phyloP scores from a whole-genome alignment of 352 stramenopile genomes.

The Hyphochytrium catenoides region DNA sequence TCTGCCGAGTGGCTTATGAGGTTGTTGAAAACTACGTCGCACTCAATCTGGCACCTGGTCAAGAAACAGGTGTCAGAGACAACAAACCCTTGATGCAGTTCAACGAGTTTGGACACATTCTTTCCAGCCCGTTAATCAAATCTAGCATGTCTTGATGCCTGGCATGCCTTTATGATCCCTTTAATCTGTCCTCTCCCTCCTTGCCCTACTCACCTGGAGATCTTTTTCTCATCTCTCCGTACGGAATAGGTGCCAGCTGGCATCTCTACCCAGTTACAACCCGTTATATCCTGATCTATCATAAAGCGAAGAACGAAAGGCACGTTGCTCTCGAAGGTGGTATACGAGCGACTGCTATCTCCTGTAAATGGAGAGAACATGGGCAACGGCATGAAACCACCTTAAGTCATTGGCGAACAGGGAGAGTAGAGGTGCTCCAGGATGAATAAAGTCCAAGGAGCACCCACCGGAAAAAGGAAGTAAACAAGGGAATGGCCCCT shows the following conservation, averaged over 20 bases:
- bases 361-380: slow-evolving; percentile 8
- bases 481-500: no score
- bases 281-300: slow-evolving; percentile 91
- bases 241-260: slow-evolving; percentile 71
- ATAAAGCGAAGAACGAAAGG: slow-evolving; percentile 98
- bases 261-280: slow-evolving; percentile 91
- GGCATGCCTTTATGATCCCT: no score
- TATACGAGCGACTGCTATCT: slow-evolving; percentile 33
- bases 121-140: no score
- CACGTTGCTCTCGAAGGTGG: slow-evolving; percentile 97
- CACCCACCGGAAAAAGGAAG: no score
- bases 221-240: slow-evolving; percentile 30
- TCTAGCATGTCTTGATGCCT: no score
- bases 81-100: neutral
- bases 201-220: slow-evolving; percentile 54
- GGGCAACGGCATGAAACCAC: neutral
- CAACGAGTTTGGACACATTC: no score
- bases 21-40: slow-evolving; percentile 94
- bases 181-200: no score
- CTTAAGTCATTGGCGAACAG: no score
- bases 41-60: slow-evolving; percentile 70
- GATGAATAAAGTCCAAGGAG: no score
- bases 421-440: no score
- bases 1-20: slow-evolving; percentile 74
- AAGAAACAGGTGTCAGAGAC: neutral